Conservation (phyloP, 106 monocot genomes). For the Gastrodia elata region DNA sequence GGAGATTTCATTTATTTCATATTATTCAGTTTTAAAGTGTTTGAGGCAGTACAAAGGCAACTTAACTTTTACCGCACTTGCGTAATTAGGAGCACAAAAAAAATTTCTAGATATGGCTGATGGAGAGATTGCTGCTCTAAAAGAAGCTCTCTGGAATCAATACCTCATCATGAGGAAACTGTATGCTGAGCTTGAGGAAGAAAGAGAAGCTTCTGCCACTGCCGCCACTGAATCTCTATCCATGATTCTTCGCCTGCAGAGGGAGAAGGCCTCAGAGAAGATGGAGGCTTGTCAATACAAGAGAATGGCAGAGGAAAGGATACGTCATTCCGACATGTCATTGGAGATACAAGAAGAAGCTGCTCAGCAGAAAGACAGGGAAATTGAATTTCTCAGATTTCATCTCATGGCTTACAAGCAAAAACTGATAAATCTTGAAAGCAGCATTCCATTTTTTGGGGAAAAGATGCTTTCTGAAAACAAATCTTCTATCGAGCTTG, state of each 20-base stretch:
- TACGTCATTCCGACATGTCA: constrained; percentile 45
- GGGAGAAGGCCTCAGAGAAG: constrained; percentile 69
- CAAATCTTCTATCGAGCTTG: constrained; percentile 2
- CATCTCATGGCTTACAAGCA: constrained; percentile 33
- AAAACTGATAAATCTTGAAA: constrained; percentile 15
- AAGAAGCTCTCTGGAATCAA: constrained; percentile 53
- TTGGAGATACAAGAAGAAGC: constrained; percentile 47
- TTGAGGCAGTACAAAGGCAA: background rate
- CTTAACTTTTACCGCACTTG: background rate
- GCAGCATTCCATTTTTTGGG: constrained; percentile 11
- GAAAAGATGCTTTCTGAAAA: constrained; percentile 4
- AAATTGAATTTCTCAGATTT: constrained; percentile 41
- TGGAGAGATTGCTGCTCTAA: constrained; percentile 29
- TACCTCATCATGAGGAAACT: constrained; percentile 44
- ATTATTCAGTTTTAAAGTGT: background rate
- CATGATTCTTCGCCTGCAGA: constrained; percentile 78
- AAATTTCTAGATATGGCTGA: constrained; percentile 26
- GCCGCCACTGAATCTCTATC: constrained; percentile 72
- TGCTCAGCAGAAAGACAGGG: constrained; percentile 67
- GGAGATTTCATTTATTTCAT: background rate
- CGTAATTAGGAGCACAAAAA: background rate
- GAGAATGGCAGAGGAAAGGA: constrained; percentile 72
- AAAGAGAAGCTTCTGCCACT: constrained; percentile 79
- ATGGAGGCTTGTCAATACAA: constrained; percentile 89
- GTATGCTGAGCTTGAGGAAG: constrained; percentile 60